phyloP scores from a whole-genome alignment of 1,284 basidiomycete genomes.

The Cystobasidium pallidum region DNA sequence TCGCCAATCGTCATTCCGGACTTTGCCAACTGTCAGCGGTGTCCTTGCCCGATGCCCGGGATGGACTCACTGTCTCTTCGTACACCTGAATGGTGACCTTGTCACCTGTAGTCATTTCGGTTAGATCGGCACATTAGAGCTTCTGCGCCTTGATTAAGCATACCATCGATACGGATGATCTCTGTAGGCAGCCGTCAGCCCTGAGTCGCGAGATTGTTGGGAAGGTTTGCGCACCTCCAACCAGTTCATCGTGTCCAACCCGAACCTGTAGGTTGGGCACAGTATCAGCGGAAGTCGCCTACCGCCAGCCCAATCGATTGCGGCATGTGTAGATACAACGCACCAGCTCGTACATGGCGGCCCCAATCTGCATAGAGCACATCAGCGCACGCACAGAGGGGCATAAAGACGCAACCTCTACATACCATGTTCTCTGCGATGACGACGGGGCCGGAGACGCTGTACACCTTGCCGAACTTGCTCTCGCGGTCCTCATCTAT shows the following conservation, averaged over 20 bases:
- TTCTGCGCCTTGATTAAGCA: neutral
- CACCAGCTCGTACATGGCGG: conserved; percentile 92
- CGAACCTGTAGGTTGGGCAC: conserved; percentile 61
- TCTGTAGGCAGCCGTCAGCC: conserved; percentile 62
- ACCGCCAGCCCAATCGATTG: neutral
- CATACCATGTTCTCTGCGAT: conserved; percentile 63
- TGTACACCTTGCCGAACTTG: conserved; percentile 86
- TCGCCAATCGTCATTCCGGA: conserved; percentile 84
- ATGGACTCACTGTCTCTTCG: conserved; percentile 91
- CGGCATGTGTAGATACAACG: conserved; percentile 12
- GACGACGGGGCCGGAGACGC: conserved; percentile 94
- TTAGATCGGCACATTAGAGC: neutral
- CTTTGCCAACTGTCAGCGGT: conserved; percentile 1
- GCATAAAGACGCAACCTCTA: neutral
- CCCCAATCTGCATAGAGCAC: conserved; percentile 72
- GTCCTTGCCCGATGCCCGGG: neutral
- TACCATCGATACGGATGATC: conserved; percentile 90
- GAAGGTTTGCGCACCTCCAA: conserved; percentile 43
- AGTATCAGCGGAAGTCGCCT: conserved; percentile 10
- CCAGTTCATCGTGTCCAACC: conserved; percentile 85
- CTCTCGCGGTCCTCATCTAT: conserved; percentile 84
- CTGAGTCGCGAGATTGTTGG: neutral
- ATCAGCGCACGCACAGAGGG: neutral
- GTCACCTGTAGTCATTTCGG: conserved; percentile 61
- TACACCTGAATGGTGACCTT: conserved; percentile 99